These are phyloP conservation scores for Linum lewisii DNA, from an alignment of 345 rosid species.

Conservation along the genomic window DNA sequence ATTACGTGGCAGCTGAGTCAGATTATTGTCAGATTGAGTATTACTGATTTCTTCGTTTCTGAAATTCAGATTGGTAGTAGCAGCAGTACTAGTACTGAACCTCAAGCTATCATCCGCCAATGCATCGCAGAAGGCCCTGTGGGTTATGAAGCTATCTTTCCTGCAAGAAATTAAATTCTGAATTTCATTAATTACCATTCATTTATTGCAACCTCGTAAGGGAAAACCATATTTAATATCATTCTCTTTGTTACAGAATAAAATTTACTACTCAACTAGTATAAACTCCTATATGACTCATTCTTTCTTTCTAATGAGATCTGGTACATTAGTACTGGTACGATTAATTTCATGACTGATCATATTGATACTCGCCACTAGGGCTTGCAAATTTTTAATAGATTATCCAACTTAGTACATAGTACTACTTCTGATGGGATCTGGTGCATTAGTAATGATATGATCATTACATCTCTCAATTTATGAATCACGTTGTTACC, in stretches of 20 bases:
- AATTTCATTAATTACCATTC: background rate
- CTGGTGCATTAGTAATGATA: too few species aligned
- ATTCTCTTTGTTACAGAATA: slow-evolving; percentile 9
- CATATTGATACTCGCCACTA: too few species aligned
- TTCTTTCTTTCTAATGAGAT: too few species aligned
- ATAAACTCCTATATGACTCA: slow-evolving; percentile 18
- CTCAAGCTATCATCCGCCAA: slow-evolving; percentile 76
- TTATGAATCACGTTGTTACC: too few species aligned
- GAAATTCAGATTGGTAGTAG: slow-evolving; percentile 49
- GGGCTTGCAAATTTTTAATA: too few species aligned
- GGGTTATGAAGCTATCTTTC: slow-evolving; percentile 94
- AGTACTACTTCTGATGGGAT: too few species aligned
- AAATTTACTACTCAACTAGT: slow-evolving; percentile 24
- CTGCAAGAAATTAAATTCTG: slow-evolving; percentile 28
- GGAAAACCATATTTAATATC: slow-evolving; percentile 10
- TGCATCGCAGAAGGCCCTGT: slow-evolving; percentile 94
- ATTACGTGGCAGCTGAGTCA: background rate
- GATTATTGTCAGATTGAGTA: too few species aligned
- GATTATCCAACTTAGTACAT: too few species aligned
- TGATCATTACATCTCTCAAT: too few species aligned
- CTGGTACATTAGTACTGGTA: too few species aligned
- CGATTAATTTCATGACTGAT: too few species aligned
- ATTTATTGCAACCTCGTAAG: background rate
- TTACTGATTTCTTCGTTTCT: slow-evolving; percentile 39
- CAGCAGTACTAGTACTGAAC: slow-evolving; percentile 23